Evolutionary conservation across 2,329 filamentous ascomycete genomes (phyloP), one percentile per base, ranked within the genome.

Genomic region (Setomelanomma holmii): DNA sequence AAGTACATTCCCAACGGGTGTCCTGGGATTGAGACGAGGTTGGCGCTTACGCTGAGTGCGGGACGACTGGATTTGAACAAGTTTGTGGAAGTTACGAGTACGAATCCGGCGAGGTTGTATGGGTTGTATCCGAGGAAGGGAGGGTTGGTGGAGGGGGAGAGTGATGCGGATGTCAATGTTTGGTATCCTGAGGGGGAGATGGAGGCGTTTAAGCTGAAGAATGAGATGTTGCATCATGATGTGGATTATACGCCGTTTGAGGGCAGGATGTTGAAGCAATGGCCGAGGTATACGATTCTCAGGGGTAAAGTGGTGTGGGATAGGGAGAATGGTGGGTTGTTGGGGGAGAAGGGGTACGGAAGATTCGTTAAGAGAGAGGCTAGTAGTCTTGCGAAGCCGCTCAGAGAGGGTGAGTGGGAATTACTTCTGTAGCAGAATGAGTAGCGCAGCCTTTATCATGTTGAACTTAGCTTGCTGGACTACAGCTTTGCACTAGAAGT

Each of bases 161-260:
- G 62, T 27, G 83, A 86, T 67, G 84, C 84, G 1, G 84, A 86
- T 67, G 66, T 86, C 30, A 80, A 81, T 10, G 78, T 86, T 17
- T 86, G 83, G 64, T 67, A 66, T 46, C 58, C 64, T 0, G 71
- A 78, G 10, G 75, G 71, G 2, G 70, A 64, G 46, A 58, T 79
- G 59, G 65, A 79, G 16, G 68, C 74, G 11, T 78, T 83, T 55
- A 68, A 61, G 19, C 53, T 84, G 49, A 81, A 71, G 35, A 85
- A 86, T 60, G 73, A 75, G 6, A 80, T 81, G 71, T 66, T 87
- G 56, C 84, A 88, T 67, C 85, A 87, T 64, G 78, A 83, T 53
- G 80, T 85, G 2, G 84, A 88, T 61, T 86, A 87, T 61, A 86
- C 84, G 7, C 84, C 85, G 0, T 87, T 82, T 59, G 84, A 87